These are phyloP conservation scores for Chlamydomonas sp. DNA, from an alignment of 139 green algal genomes.

Conservation along the genomic window DNA sequence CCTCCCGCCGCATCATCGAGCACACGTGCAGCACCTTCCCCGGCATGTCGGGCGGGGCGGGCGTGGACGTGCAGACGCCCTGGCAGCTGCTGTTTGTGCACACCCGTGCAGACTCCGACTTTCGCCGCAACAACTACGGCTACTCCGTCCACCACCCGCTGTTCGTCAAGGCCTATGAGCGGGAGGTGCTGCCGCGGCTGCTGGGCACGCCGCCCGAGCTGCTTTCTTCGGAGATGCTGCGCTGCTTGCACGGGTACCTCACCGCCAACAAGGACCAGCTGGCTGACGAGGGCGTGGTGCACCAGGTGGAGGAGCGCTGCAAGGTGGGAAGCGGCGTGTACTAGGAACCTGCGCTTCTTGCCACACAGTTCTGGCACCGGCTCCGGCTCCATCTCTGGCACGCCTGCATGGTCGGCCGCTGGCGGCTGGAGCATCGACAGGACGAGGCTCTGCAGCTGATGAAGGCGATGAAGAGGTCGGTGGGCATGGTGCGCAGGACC, in stretches of 20 bases:
- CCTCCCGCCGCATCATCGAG: conserved; percentile 15
- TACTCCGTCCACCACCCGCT: conserved; percentile 16
- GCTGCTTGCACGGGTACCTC: conserved; percentile 15
- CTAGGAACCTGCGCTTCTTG: too few relatives aligned
- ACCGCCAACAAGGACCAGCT: conserved; percentile 10
- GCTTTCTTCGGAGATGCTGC: conserved; percentile 7
- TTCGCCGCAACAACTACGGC: conserved; percentile 20
- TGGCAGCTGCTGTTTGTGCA: conserved; percentile 20
- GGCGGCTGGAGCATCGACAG: too few relatives aligned
- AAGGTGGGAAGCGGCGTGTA: too few relatives aligned
- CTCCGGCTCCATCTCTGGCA: too few relatives aligned
- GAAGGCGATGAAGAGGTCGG: too few relatives aligned
- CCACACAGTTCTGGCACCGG: too few relatives aligned
- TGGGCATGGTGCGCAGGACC: too few relatives aligned
- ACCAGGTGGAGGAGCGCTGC: background rate
- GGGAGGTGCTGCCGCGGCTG: conserved; percentile 18
- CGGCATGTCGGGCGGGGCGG: conserved; percentile 13
- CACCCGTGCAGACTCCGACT: conserved; percentile 13
- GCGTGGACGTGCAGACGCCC: conserved; percentile 7
- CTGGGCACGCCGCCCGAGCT: conserved; percentile 10
- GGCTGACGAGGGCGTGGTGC: background rate
- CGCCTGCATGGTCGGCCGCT: too few relatives aligned
- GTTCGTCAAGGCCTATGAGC: conserved; percentile 19
- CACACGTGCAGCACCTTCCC: conserved; percentile 21
- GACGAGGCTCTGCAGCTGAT: too few relatives aligned